phyloP scores from a whole-genome alignment of 2,329 filamentous ascomycete species.

The Aspergillus hortae region DNA sequence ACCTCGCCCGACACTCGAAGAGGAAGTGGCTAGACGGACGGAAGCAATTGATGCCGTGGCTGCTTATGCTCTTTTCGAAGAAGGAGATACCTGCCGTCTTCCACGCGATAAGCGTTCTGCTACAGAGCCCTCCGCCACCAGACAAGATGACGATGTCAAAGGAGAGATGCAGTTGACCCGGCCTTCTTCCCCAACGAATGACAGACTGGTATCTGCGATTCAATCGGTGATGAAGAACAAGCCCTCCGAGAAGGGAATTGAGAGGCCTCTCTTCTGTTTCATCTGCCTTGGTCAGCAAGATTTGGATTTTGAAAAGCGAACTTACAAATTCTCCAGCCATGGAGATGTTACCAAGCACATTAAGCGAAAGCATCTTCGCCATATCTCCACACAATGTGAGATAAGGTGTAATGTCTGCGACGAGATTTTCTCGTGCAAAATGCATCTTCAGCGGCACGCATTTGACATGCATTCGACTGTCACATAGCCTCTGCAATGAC shows the following conservation, averaged over 20 bases:
- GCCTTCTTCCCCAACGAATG: slow-evolving; percentile 3
- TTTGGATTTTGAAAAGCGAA: slow-evolving; percentile 3
- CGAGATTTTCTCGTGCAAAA: slow-evolving; percentile 5
- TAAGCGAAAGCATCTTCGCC: slow-evolving; percentile 3
- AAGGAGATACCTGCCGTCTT: slow-evolving; percentile 2
- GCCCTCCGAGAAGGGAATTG: slow-evolving; percentile 1
- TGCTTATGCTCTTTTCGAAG: slow-evolving; percentile 3
- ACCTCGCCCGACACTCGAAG: slow-evolving; percentile 3
- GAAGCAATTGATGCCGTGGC: slow-evolving; percentile 1
- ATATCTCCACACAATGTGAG: slow-evolving; percentile 4
- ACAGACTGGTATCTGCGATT: slow-evolving; percentile 3
- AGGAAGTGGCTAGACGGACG: slow-evolving; percentile 3
- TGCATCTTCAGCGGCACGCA: slow-evolving; percentile 7
- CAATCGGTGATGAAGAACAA: slow-evolving; percentile 3
- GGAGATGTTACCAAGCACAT: slow-evolving; percentile 2
- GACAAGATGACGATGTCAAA: background rate
- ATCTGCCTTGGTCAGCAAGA: slow-evolving; percentile 3
- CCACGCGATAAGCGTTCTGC: slow-evolving; percentile 3
- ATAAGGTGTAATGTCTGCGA: slow-evolving; percentile 10
- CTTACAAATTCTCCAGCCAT: slow-evolving; percentile 3
- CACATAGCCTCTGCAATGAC: slow-evolving; percentile 6
- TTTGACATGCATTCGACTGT: slow-evolving; percentile 7
- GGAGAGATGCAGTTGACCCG: slow-evolving; percentile 1
- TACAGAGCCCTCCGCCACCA: background rate
- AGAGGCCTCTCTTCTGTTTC: slow-evolving; percentile 4